Conservation (phyloP, 768 basidiomycete species). For the Auriscalpium vulgare region DNA sequence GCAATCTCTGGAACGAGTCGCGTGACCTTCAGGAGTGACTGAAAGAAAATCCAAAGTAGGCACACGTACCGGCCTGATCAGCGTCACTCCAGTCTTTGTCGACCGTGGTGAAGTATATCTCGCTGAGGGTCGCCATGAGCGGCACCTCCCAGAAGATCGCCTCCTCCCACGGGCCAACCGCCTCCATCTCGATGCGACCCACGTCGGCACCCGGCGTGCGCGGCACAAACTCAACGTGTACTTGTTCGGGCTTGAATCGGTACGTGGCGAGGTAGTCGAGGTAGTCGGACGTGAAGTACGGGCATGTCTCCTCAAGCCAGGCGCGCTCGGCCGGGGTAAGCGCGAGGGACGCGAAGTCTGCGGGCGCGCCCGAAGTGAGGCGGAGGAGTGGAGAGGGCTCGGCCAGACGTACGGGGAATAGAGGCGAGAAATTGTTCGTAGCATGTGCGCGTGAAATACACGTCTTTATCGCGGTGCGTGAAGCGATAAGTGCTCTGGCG, state of each 20-base stretch:
- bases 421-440: slow-evolving; percentile 50
- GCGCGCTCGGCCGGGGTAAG: slow-evolving; percentile 53
- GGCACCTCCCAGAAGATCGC: slow-evolving; percentile 96
- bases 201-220: slow-evolving; percentile 17
- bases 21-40: not conserved
- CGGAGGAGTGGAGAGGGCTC: not conserved
- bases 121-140: slow-evolving; percentile 85
- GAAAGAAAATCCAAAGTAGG: not conserved
- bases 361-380: not conserved
- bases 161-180: slow-evolving; percentile 68
- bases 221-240: slow-evolving; percentile 58
- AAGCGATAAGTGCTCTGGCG: slow-evolving; percentile 69
- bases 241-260: slow-evolving; percentile 69
- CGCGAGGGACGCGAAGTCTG: slow-evolving; percentile 62
- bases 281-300: slow-evolving; percentile 66
- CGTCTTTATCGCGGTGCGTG: slow-evolving; percentile 63
- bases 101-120: slow-evolving; percentile 74
- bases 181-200: slow-evolving; percentile 69
- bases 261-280: slow-evolving; percentile 67
- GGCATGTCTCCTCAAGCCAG: slow-evolving; percentile 64
- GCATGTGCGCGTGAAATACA: slow-evolving; percentile 58
- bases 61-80: slow-evolving; percentile 62
- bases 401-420: slow-evolving; percentile 41
- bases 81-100: slow-evolving; percentile 80
- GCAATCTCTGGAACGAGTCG: slow-evolving; percentile 49